Conservation (phyloP, 1,284 basidiomycete species). For the Cutaneotrichosporon daszewskae region DNA sequence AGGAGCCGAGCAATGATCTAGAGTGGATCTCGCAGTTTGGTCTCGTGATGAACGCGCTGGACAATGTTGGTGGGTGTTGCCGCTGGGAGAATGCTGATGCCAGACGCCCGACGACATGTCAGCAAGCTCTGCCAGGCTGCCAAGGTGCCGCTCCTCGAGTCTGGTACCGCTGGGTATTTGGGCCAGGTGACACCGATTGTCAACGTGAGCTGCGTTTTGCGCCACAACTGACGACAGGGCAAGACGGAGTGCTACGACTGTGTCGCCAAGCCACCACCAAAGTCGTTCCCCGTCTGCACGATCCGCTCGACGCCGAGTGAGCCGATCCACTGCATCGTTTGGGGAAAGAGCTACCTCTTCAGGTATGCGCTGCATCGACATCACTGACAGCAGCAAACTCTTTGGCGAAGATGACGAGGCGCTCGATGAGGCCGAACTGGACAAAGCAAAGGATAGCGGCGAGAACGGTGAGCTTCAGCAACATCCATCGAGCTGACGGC, state of each 20-base stretch:
- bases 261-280: slow-evolving; percentile 79
- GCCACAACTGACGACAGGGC: slow-evolving; percentile 53
- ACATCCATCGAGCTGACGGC: slow-evolving; percentile 2
- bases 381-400: slow-evolving; percentile 60
- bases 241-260: slow-evolving; percentile 89
- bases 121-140: slow-evolving; percentile 97
- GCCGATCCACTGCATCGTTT: slow-evolving; percentile 98
- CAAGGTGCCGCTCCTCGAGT: slow-evolving; percentile 85
- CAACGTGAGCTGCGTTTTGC: slow-evolving; percentile 35
- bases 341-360: slow-evolving; percentile 98
- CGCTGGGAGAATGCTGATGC: slow-evolving; percentile 1
- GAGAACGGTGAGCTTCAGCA: slow-evolving; percentile 59
- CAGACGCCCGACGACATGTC: slow-evolving; percentile 83
- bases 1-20: slow-evolving; percentile 84
- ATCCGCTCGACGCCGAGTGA: slow-evolving; percentile 96
- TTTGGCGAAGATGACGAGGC: slow-evolving; percentile 79
- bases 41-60: slow-evolving; percentile 90
- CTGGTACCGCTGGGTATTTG: slow-evolving; percentile 91
- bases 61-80: slow-evolving; percentile 71
- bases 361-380: slow-evolving; percentile 54
- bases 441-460: slow-evolving; percentile 57
- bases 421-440: slow-evolving; percentile 48
- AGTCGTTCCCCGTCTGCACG: slow-evolving; percentile 95
- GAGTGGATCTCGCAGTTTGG: slow-evolving; percentile 86
- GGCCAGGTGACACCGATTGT: slow-evolving; percentile 62